Conservation (phyloP, 2,329 filamentous ascomycete species). For the Cercospora citrullina region DNA sequence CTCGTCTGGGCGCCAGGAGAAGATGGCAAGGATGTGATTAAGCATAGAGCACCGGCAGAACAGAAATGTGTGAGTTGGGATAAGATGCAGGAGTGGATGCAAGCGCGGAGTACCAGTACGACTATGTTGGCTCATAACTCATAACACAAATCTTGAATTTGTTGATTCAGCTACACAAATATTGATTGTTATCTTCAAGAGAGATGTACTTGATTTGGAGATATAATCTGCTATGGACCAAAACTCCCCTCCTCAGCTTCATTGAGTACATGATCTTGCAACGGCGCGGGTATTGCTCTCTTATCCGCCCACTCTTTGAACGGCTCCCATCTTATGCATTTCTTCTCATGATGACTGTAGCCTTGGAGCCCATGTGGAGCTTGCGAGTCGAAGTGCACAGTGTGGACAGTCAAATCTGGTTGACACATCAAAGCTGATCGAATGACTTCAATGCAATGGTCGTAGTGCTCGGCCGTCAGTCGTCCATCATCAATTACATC, state of each 20-base stretch:
- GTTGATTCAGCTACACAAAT: not conserved
- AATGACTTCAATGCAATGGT: conserved; percentile 21
- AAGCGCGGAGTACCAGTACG: conserved; percentile 5
- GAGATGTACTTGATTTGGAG: not conserved
- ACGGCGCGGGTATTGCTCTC: conserved; percentile 9
- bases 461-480: conserved; percentile 14
- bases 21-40: conserved; percentile 6
- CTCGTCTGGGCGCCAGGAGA: conserved; percentile 18
- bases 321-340: conserved; percentile 15
- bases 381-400: conserved; percentile 11
- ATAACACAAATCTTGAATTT: not conserved
- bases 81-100: conserved; percentile 19
- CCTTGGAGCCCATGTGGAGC: conserved; percentile 14
- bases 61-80: conserved; percentile 23
- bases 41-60: conserved; percentile 5
- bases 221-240: conserved; percentile 1
- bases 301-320: conserved; percentile 19
- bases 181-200: not conserved
- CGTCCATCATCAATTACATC: conserved; percentile 9
- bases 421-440: conserved; percentile 18
- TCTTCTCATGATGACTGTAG: conserved; percentile 5
- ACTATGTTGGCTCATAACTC: conserved; percentile 8
- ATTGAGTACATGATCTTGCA: conserved; percentile 10
- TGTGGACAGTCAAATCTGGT: conserved; percentile 19
- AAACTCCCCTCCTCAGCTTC: not conserved